Conservation (phyloP, 1,284 basidiomycete genomes). For the Puccinia triticina region DNA sequence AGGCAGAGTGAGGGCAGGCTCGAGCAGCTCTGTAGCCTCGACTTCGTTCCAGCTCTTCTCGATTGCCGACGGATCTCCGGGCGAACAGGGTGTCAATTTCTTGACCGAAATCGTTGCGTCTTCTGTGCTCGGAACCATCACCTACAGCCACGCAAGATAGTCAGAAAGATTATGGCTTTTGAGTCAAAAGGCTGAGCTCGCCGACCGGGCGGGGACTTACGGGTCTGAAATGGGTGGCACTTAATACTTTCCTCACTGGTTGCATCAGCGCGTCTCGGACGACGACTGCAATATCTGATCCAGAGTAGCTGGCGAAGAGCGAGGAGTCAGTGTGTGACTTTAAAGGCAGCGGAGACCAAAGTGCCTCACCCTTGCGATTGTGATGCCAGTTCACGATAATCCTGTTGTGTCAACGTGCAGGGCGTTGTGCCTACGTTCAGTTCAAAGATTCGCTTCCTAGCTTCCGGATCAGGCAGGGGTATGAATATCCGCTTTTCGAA, state of each 20-base stretch:
- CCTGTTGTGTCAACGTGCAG: constrained; percentile 75
- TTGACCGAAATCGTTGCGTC: constrained; percentile 66
- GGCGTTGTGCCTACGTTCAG: constrained; percentile 93
- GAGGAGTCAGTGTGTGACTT: neutral
- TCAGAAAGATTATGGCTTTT: neutral
- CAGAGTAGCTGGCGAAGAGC: constrained; percentile 74
- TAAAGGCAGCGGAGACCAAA: constrained; percentile 59
- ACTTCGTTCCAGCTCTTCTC: constrained; percentile 95
- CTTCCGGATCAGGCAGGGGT: constrained; percentile 89
- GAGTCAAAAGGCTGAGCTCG: too few species aligned
- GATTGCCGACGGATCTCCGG: constrained; percentile 79
- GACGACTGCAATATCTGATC: constrained; percentile 91
- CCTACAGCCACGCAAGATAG: constrained; percentile 57
- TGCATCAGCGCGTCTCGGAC: constrained; percentile 99
- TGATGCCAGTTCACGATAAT: constrained; percentile 80
- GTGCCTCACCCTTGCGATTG: constrained; percentile 75
- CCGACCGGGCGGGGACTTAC: constrained; percentile 56
- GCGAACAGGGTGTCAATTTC: constrained; percentile 85
- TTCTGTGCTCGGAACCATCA: constrained; percentile 60
- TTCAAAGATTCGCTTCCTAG: constrained; percentile 94
- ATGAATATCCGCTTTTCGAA: constrained; percentile 99
- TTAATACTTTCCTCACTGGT: constrained; percentile 92
- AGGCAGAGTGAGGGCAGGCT: constrained; percentile 74
- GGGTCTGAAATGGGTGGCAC: constrained; percentile 90
- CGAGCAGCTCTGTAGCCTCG: constrained; percentile 82